Evolutionary conservation across 2,329 filamentous ascomycete species (phyloP), one percentile per base, ranked within the genome.

Genomic region (Apiospora hydei): DNA sequence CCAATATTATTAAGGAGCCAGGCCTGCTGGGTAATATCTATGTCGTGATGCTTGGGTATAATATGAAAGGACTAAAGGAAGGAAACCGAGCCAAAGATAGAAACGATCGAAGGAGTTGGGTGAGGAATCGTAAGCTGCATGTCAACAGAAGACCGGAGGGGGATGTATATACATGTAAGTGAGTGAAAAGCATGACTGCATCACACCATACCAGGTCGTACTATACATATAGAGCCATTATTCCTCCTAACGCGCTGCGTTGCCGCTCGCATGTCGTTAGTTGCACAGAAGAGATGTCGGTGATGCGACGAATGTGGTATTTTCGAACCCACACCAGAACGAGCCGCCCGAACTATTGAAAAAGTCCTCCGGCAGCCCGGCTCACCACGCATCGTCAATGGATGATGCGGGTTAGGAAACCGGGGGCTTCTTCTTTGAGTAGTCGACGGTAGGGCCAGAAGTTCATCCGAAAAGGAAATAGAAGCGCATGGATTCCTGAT

Each of bases 21-120:
- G 78, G 78, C 79, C 78, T 77, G 79, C 79, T 80, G 77, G 77
- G 74, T 69, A 73, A 73, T 68, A 64, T 64, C 57, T 64, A 64
- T 64, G 57, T 8, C 34, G 57, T 13, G 57, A 41, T 64, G n/a
- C 4, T n/a, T n/a, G 64, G 51, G 51, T 70, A 44, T 64, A 67
- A 64, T 14, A 49, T 30, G 69, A 74, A 67, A 69, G 69, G 74
- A 67, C 66, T 18, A 72, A 72, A 53, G 72, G 75, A 73, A 49
- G 73, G 73, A 72, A 72, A 71, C 73, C 72, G 57, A 67, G 51
- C 51, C 30, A 69, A 72, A 72, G 71, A 71, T 70, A 72, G 67
- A 73, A 73, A 43, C 47, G 71, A 73, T 41, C 26, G 57, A 14
- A n/a, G 70, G 44, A 57, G 71, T 14, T 26, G 41, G 41, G 41